phyloP scores from a whole-genome alignment of 2,329 filamentous ascomycete species.

The Pseudocercospora pini-densiflorae region DNA sequence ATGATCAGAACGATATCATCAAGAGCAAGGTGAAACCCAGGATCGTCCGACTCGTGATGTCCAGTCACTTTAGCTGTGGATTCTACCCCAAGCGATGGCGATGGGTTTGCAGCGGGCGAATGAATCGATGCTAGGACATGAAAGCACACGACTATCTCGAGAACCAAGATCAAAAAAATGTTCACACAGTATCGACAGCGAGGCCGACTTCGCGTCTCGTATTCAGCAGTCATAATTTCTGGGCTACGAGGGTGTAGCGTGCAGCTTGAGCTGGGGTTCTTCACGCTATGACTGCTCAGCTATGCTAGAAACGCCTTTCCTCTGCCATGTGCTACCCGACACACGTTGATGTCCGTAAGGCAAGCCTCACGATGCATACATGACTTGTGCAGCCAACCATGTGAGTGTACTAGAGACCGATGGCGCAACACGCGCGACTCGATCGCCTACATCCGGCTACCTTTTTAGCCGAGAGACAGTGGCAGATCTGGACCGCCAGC shows the following conservation, averaged over 20 bases:
- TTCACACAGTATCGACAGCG: neutral
- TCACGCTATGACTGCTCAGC: neutral
- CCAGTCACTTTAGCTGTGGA: neutral
- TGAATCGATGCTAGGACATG: neutral
- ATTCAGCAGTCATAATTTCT: neutral
- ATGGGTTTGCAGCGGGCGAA: neutral
- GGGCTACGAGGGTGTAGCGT: neutral
- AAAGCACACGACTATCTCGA: neutral
- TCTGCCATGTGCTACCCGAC: neutral
- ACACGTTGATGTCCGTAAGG: neutral
- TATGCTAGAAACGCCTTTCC: no score
- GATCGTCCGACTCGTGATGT: neutral
- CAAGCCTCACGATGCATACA: neutral
- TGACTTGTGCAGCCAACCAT: no score
- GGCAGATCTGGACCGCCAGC: neutral
- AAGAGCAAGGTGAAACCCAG: neutral
- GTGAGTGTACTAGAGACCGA: no score
- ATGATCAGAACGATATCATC: slow-evolving; percentile 58
- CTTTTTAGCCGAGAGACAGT: no score
- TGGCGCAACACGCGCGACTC: no score
- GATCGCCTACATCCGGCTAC: no score
- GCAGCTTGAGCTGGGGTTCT: neutral
- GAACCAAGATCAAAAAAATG: neutral
- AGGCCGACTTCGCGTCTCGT: neutral
- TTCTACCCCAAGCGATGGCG: neutral